phyloP scores from a whole-genome alignment of 2,329 filamentous ascomycete species.

The Celoporthe dispersa region DNA sequence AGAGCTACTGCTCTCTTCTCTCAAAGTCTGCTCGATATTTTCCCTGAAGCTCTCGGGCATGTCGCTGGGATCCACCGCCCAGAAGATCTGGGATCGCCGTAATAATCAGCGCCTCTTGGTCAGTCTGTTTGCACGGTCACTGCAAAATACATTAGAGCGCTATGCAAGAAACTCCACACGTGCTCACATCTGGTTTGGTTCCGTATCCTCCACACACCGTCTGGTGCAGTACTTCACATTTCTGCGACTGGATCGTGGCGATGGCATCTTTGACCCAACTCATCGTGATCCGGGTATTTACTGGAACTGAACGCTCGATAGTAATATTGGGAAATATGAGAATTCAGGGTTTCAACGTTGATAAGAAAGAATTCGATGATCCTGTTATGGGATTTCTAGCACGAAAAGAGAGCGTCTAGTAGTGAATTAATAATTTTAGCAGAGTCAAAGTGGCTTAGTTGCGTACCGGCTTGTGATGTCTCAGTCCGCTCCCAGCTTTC shows the following conservation, averaged over 20 bases:
- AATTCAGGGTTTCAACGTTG: not conserved
- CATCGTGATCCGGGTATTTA: conserved; percentile 9
- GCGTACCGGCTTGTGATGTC: not conserved
- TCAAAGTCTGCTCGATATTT: conserved; percentile 11
- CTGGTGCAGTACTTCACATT: conserved; percentile 18
- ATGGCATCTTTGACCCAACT: conserved; percentile 19
- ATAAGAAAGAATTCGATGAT: not conserved
- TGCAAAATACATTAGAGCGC: not conserved
- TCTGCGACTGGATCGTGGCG: not conserved
- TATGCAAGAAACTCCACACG: no score
- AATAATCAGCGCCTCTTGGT: not conserved
- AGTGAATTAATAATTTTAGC: not conserved
- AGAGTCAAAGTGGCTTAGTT: not conserved
- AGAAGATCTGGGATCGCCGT: conserved; percentile 11
- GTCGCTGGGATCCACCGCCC: conserved; percentile 15
- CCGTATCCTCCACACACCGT: conserved; percentile 11
- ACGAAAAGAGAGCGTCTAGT: not conserved
- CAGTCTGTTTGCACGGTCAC: not conserved
- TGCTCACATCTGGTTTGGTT: conserved; percentile 13
- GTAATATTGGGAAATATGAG: not conserved
- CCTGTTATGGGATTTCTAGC: not conserved
- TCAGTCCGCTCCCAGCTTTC: conserved; percentile 5
- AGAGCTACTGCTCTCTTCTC: not conserved
- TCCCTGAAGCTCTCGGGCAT: not conserved
- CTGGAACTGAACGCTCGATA: not conserved